Evolutionary conservation across 768 basidiomycete species (phyloP).

Genomic region (Phylloporus rhodoxanthus): DNA sequence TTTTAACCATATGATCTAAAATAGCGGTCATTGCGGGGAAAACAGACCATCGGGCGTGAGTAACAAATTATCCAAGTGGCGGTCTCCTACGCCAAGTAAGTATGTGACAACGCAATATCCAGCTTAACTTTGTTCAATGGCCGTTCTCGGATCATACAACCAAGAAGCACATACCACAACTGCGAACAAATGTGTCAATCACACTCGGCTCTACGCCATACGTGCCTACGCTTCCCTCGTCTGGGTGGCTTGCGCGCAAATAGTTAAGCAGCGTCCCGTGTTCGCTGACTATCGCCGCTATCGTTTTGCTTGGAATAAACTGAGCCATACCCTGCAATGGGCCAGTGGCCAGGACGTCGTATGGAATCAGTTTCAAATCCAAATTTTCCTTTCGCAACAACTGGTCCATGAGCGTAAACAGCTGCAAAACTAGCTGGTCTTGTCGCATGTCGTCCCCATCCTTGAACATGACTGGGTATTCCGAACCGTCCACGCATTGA

Average conservation of each 20-base stretch:
- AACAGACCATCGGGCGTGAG: slow-evolving; percentile 80
- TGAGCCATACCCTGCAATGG: slow-evolving; percentile 92
- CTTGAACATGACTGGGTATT: slow-evolving; percentile 96
- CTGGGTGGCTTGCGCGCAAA: slow-evolving; percentile 77
- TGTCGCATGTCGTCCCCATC: slow-evolving; percentile 98
- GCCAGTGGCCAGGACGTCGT: slow-evolving; percentile 90
- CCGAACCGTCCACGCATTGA: slow-evolving; percentile 74
- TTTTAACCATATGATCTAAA: slow-evolving; percentile 1
- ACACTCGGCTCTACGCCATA: slow-evolving; percentile 93
- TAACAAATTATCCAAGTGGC: slow-evolving; percentile 92
- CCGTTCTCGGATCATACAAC: neutral
- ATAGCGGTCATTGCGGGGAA: neutral
- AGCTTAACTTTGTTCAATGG: slow-evolving; percentile 45
- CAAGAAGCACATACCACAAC: slow-evolving; percentile 68
- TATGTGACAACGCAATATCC: slow-evolving; percentile 98
- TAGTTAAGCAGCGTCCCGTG: slow-evolving; percentile 85
- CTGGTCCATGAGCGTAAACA: slow-evolving; percentile 98
- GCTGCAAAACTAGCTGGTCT: slow-evolving; percentile 95
- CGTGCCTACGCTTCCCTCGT: slow-evolving; percentile 91
- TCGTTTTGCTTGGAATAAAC: slow-evolving; percentile 92
- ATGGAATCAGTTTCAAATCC: slow-evolving; percentile 86
- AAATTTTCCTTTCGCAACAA: slow-evolving; percentile 90
- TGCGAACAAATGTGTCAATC: slow-evolving; percentile 92
- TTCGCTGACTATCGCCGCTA: slow-evolving; percentile 92
- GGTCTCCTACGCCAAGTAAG: slow-evolving; percentile 91